A percentile compares a stretch with the other conserved stretches of the same genome.
phyloP scores from a whole-genome alignment of 768 basidiomycete species.

The Kwoniella shandongensis region DNA sequence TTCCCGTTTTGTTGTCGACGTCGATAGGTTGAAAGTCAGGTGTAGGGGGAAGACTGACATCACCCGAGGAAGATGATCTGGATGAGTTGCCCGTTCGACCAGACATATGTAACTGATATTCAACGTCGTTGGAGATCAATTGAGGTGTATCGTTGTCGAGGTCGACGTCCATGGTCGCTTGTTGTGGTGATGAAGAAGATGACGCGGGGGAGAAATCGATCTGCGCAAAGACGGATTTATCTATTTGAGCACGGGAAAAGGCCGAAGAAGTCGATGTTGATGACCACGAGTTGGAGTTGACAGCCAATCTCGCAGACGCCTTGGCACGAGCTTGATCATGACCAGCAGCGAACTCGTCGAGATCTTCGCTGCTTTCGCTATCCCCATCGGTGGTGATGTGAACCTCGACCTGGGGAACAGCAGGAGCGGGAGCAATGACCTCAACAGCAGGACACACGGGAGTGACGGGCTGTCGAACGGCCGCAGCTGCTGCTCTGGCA shows the following conservation, averaged over 20 bases:
- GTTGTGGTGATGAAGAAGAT: background rate
- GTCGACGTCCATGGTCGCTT: background rate
- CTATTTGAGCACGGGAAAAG: slow-evolving; percentile 16
- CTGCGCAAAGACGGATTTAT: slow-evolving; percentile 20
- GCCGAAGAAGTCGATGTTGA: slow-evolving; percentile 11
- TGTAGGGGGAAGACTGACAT: slow-evolving; percentile 38
- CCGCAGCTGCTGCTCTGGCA: slow-evolving; percentile 43
- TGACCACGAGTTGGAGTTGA: slow-evolving; percentile 13
- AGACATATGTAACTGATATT: slow-evolving; percentile 13
- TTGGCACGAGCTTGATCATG: slow-evolving; percentile 4
- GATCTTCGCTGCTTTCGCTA: slow-evolving; percentile 1
- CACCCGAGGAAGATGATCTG: slow-evolving; percentile 41
- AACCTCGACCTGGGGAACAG: slow-evolving; percentile 2
- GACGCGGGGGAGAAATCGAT: slow-evolving; percentile 23
- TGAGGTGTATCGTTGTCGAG: slow-evolving; percentile 19
- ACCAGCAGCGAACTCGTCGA: slow-evolving; percentile 15
- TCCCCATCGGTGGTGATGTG: slow-evolving; percentile 1
- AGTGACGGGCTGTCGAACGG: slow-evolving; percentile 29
- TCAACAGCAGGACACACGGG: slow-evolving; percentile 3
- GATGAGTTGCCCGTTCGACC: slow-evolving; percentile 21
- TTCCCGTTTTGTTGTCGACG: background rate
- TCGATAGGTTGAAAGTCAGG: slow-evolving; percentile 35
- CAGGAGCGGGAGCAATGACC: slow-evolving; percentile 12
- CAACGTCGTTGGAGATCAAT: slow-evolving; percentile 10
- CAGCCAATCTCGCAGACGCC: background rate